Base-by-base conservation (phyloP, 768 basidiomycete genomes). In the Sarcodon aspratus region DNA sequence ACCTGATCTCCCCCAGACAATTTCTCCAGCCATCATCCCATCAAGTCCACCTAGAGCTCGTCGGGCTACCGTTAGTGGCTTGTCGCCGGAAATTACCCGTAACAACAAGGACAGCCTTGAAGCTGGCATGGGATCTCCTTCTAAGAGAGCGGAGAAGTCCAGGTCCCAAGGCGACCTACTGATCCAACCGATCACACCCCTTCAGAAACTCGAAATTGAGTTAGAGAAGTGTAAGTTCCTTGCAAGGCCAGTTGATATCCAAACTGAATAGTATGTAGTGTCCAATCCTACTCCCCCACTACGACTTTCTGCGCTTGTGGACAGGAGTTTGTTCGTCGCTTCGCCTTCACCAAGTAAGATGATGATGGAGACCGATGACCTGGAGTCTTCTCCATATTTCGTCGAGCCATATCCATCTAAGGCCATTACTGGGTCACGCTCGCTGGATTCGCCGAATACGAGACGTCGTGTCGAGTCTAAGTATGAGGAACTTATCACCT, bases 401-500 rank as follows among this genome's bases (percentile, higher is more conserved):
- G 80, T 86, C 34, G 76, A 83, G 54, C 76, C 82, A 1, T 85
- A 83, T 56, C 79, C 81, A 9, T 59, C 71, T 3, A 66, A 78
- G 50, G 65, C 69, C 49, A 62, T 42, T 13, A 42, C 40, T 13
- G 40, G 40, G 9, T 42, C 40, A 17, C 40, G 40, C 27, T 42
- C 59, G 15, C 57, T 73, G 5, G 78, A 81, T 50, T 73, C 80
- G 0, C 80, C 82, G 0, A 58, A 53, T 1, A 72, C 72, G 49
- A 75, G 68, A 50, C 79, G 73, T 37, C 76, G 74, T 43, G 58
- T 85, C 27, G 86, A 89, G 66, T 77, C 77, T 48, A 82, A 84
- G 13, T 91, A 90, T 52, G 88, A 91, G 35, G 59, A 59, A 37
- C 82, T 89, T 68, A 69, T 90, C 31, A 85, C 88, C 82, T 81